These are phyloP conservation scores for Apiotrichum montevideense DNA, from an alignment of 1,284 basidiomycete species.

Conservation along the genomic window DNA sequence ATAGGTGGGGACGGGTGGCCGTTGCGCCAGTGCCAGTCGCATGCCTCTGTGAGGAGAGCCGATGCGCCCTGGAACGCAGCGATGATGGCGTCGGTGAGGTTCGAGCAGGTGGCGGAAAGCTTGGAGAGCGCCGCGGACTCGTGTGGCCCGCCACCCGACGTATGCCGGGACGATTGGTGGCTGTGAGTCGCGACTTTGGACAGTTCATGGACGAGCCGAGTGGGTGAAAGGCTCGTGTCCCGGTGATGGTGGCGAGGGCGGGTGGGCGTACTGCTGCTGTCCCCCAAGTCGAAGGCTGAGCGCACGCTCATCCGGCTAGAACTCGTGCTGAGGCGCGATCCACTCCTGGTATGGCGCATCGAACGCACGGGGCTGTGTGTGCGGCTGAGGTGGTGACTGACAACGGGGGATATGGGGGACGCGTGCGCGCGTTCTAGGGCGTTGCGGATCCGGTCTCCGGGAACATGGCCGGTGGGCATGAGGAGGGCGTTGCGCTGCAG, in stretches of 20 bases:
- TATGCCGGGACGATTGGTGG: neutral
- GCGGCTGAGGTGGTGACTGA: no score
- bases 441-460: constrained; percentile 37
- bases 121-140: neutral
- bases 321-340: neutral
- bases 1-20: no score
- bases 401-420: neutral
- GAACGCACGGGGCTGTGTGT: neutral
- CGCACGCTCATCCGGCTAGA: neutral
- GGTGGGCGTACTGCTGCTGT: no score
- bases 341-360: neutral
- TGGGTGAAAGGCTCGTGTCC: no score
- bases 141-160: neutral
- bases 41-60: constrained; percentile 2
- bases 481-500: constrained; percentile 38
- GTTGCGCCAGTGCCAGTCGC: constrained; percentile 8
- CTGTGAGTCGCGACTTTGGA: constrained; percentile 9
- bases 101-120: constrained; percentile 4
- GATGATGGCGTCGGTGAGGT: constrained; percentile 10
- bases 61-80: constrained; percentile 4
- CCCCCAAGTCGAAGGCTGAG: no score
- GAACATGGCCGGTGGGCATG: constrained; percentile 34
- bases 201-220: constrained; percentile 9
- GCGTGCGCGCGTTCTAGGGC: constrained; percentile 29
- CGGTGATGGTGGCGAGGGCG: no score